Evolutionary conservation across 1,139 yeast genomes (phyloP), one percentile per base, ranked within the genome.

Genomic region (Debaryomycetaceae sp.): DNA sequence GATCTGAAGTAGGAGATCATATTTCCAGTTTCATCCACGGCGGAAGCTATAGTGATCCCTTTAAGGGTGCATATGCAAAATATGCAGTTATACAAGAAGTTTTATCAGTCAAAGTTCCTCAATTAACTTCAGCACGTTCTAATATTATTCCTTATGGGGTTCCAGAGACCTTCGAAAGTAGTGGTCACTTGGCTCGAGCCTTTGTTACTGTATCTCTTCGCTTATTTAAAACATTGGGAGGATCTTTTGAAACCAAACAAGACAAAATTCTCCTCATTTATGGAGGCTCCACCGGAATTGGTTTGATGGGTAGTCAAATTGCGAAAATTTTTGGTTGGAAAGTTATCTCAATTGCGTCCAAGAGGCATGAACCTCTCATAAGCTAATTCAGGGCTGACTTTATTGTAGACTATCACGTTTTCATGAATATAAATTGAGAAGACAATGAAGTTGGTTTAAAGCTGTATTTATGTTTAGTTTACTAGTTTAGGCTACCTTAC

Each of bases 211-310:
- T 34, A 4, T 36, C 37, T 6, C 5, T 33, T 28, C 33, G 40
- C 34, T 18, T 37, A 17, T 37, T 22, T n/a, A 13, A 22, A 15
- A 28, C 40, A 8, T 30, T 37, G 5, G 37, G 40, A 7, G 37
- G 40, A 5, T 33, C 37, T 8, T 33, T 37, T 34, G 40, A 37
- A n/a, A 17, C 15, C 8, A 28, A 28, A 17, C 40, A 37, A 28
- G 34, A 33, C 36, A 56, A 63, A 41, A 48, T 49, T 31, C 51
- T 72, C 35, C 55, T 78, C 33, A 63, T 79, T 32, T 79, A 81
- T 76, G 84, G 85, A 47, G 81, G 78, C 36, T 64, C 80, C n/a
- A 63, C 78, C 9, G 64, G 78, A 6, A 66, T 76, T 5, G 82
- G 82, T 8, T 65, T 65, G 40, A 36, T 69, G 38, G 81, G 79